Evolutionary conservation across 768 basidiomycete species (phyloP).

Genomic region (Boletus edulis): DNA sequence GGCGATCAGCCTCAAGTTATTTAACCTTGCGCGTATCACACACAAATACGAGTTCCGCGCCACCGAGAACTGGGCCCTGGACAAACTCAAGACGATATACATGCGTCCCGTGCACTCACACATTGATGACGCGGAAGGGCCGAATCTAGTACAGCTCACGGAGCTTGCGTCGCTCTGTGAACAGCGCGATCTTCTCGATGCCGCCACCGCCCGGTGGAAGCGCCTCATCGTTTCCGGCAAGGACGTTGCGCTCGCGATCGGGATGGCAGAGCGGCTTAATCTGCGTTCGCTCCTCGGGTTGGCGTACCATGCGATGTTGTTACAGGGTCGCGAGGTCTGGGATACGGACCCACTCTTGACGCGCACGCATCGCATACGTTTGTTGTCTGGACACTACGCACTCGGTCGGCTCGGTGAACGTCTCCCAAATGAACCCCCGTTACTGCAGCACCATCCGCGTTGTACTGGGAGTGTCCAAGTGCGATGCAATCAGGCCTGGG

Average conservation of each 20-base stretch:
- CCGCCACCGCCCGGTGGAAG: slow-evolving; percentile 45
- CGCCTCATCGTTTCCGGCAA: slow-evolving; percentile 43
- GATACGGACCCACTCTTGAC: slow-evolving; percentile 44
- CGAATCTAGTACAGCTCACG: slow-evolving; percentile 47
- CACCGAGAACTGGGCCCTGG: slow-evolving; percentile 44
- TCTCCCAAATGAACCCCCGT: slow-evolving; percentile 42
- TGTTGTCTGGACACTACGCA: slow-evolving; percentile 52
- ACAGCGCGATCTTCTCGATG: slow-evolving; percentile 41
- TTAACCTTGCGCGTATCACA: slow-evolving; percentile 47
- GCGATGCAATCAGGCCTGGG: slow-evolving; percentile 46
- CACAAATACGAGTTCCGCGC: slow-evolving; percentile 47
- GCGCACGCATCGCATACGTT: slow-evolving; percentile 47
- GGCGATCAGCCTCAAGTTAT: slow-evolving; percentile 43
- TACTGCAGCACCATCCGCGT: slow-evolving; percentile 39
- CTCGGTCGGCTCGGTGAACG: slow-evolving; percentile 45
- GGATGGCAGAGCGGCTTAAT: slow-evolving; percentile 47
- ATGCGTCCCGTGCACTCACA: slow-evolving; percentile 27
- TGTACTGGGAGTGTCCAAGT: slow-evolving; percentile 39
- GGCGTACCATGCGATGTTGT: slow-evolving; percentile 52
- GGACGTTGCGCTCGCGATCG: slow-evolving; percentile 44
- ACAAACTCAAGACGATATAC: slow-evolving; percentile 40
- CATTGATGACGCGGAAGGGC: slow-evolving; percentile 32
- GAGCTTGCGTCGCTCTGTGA: slow-evolving; percentile 53
- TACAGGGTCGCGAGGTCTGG: slow-evolving; percentile 50
- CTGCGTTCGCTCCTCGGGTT: slow-evolving; percentile 45